phyloP scores from a whole-genome alignment of 805 yeast species.

The Teunomyces panamensis region DNA sequence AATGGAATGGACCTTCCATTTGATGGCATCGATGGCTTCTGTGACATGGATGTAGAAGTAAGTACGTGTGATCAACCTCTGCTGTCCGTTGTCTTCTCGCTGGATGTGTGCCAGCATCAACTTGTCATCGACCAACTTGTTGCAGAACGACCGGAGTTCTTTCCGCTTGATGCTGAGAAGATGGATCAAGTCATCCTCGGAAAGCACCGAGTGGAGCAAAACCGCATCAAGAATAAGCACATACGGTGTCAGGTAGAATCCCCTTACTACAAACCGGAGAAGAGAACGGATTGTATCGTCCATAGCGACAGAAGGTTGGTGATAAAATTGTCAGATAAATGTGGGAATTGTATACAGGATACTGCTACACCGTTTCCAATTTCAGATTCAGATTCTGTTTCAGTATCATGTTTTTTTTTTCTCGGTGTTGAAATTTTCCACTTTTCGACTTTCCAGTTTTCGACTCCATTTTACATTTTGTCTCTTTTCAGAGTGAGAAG shows the following conservation, averaged over 20 bases:
- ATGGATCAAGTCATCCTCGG: conserved; percentile 86
- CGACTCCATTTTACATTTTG: not conserved
- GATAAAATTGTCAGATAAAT: not conserved
- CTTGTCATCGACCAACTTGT: conserved; percentile 80
- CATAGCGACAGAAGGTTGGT: conserved; percentile 17
- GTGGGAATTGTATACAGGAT: not conserved
- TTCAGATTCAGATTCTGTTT: no score
- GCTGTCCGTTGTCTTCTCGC: conserved; percentile 61
- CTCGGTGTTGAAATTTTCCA: not conserved
- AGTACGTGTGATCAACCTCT: conserved; percentile 67
- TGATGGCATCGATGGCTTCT: conserved; percentile 91
- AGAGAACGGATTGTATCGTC: conserved; percentile 50
- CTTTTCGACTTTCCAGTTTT: not conserved
- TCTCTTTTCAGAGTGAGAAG: not conserved
- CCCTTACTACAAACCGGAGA: conserved; percentile 76
- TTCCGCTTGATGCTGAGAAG: conserved; percentile 82
- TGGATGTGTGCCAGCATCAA: conserved; percentile 68
- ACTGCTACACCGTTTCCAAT: no score
- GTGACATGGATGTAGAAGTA: conserved; percentile 86
- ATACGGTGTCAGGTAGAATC: conserved; percentile 83
- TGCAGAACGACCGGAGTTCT: conserved; percentile 79
- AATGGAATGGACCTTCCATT: conserved; percentile 91
- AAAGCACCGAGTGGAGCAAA: conserved; percentile 80
- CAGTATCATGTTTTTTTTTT: not conserved
- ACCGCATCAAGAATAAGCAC: conserved; percentile 85